phyloP scores from a whole-genome alignment of 352 stramenopile species.

The Globisporangium polare region DNA sequence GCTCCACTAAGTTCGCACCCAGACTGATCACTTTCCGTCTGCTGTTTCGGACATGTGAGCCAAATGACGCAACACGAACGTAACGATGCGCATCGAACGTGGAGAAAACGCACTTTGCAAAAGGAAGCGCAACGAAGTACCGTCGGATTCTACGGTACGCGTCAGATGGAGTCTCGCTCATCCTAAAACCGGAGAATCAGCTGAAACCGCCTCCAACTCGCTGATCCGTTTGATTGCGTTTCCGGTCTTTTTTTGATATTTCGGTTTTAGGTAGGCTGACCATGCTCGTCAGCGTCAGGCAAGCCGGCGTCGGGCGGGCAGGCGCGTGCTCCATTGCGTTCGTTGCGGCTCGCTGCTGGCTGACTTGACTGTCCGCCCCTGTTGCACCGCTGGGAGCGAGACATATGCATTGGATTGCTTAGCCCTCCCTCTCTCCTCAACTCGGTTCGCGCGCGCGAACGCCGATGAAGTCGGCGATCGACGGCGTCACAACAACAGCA shows the following conservation, averaged over 20 bases:
- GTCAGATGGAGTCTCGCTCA: too few relatives aligned
- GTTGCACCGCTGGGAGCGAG: neutral
- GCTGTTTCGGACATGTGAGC: neutral
- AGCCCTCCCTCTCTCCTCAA: neutral
- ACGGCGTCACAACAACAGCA: neutral
- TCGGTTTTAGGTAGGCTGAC: too few relatives aligned
- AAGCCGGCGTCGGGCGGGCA: neutral
- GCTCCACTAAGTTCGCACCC: neutral
- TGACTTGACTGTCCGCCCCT: neutral
- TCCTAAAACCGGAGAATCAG: too few relatives aligned
- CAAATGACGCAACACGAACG: neutral
- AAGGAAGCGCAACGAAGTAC: constrained; percentile 6
- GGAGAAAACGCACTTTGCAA: neutral
- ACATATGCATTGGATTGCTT: constrained; percentile 5
- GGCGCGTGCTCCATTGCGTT: constrained; percentile 3
- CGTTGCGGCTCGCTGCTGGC: neutral
- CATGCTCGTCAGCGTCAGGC: neutral
- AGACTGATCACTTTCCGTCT: neutral
- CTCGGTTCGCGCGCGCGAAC: constrained; percentile 3
- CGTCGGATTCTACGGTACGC: neutral
- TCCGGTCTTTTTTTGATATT: too few relatives aligned
- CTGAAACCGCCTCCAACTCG: too few relatives aligned
- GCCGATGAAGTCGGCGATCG: constrained; percentile 15
- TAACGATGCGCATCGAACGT: neutral
- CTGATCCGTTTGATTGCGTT: too few relatives aligned